phyloP scores from a whole-genome alignment of 2,329 filamentous ascomycete species.

The Xylaria sp. region DNA sequence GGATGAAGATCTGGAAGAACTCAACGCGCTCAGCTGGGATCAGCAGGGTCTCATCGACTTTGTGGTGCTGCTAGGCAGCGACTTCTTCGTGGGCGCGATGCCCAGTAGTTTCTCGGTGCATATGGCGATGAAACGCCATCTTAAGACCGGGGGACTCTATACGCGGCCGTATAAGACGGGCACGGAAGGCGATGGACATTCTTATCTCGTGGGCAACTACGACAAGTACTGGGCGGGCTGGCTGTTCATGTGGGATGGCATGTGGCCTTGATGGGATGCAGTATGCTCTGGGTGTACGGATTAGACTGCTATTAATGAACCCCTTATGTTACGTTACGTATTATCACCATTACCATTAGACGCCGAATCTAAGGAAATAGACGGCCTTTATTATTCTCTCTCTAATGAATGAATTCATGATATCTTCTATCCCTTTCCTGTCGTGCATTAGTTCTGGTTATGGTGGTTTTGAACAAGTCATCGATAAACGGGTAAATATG shows the following conservation, averaged over 20 bases:
- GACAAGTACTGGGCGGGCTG: slow-evolving; percentile 44
- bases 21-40: slow-evolving; percentile 39
- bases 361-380: too few relatives aligned
- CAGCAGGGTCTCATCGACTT: slow-evolving; percentile 42
- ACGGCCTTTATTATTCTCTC: too few relatives aligned
- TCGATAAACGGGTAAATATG: too few relatives aligned
- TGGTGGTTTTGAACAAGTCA: too few relatives aligned
- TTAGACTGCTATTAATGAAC: slow-evolving; percentile 2
- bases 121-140: slow-evolving; percentile 42
- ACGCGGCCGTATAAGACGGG: slow-evolving; percentile 41
- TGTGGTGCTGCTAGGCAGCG: slow-evolving; percentile 36
- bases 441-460: too few relatives aligned
- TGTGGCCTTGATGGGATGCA: slow-evolving; percentile 37
- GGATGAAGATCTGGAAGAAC: slow-evolving; percentile 30
- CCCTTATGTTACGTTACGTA: not conserved
- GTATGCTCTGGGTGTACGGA: not conserved
- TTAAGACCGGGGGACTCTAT: slow-evolving; percentile 36
- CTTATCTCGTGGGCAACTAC: slow-evolving; percentile 41
- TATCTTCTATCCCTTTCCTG: too few relatives aligned
- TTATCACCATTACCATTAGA: too few relatives aligned
- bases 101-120: slow-evolving; percentile 46
- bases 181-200: slow-evolving; percentile 38
- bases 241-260: slow-evolving; percentile 44
- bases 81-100: slow-evolving; percentile 41
- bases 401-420: too few relatives aligned